Evolutionary conservation across 2,329 filamentous ascomycete genomes (phyloP).

Genomic region (Delphinella strobiligena): DNA sequence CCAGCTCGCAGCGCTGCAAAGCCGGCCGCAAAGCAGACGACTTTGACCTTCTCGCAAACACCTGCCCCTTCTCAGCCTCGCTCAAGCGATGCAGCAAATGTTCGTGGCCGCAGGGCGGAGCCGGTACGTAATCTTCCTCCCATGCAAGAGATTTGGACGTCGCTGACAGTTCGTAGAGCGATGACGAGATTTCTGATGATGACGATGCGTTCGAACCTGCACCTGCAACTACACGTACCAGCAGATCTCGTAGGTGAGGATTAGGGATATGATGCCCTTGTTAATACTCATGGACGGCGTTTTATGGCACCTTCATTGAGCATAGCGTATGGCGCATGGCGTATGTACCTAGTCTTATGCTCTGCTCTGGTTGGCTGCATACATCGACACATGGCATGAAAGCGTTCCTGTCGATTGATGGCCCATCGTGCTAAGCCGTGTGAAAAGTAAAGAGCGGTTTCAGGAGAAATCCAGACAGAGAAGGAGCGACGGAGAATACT

Average conservation of each 20-base stretch:
- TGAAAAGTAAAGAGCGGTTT: too few relatives aligned
- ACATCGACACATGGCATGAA: too few relatives aligned
- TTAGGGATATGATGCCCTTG: too few relatives aligned
- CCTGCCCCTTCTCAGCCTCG: slow-evolving; percentile 20
- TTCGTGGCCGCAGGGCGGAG: slow-evolving; percentile 24
- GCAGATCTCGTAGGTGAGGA: slow-evolving; percentile 8
- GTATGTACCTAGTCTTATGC: too few relatives aligned
- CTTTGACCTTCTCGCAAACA: slow-evolving; percentile 29
- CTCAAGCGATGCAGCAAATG: slow-evolving; percentile 14
- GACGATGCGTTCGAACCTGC: slow-evolving; percentile 26
- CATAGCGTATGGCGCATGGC: not conserved
- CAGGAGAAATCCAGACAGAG: too few relatives aligned
- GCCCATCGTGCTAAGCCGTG: too few relatives aligned
- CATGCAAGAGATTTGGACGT: not conserved
- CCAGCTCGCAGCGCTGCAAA: slow-evolving; percentile 17
- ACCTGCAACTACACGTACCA: slow-evolving; percentile 9
- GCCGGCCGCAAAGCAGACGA: slow-evolving; percentile 24
- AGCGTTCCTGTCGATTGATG: too few relatives aligned
- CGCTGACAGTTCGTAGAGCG: slow-evolving; percentile 14
- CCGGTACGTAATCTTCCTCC: slow-evolving; percentile 21
- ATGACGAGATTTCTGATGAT: slow-evolving; percentile 27
- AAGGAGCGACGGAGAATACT: too few relatives aligned
- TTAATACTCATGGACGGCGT: too few relatives aligned
- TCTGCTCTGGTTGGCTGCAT: too few relatives aligned
- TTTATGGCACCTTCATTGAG: too few relatives aligned